phyloP scores from a whole-genome alignment of 352 stramenopile genomes.

The Peronospora belbahrii region DNA sequence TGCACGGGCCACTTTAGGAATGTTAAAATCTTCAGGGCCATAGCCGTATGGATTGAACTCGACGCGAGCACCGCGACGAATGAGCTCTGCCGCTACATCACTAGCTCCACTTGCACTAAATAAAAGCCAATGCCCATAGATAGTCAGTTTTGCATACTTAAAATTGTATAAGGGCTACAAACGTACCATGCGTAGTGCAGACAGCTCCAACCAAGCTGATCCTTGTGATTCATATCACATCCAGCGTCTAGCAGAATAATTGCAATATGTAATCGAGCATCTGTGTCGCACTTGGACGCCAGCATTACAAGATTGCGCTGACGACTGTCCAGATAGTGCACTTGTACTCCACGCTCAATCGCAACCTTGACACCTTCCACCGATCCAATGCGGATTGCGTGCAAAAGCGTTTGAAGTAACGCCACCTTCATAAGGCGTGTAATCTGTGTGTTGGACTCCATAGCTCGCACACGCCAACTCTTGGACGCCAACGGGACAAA shows the following conservation, averaged over 20 bases:
- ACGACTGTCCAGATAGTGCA: conserved; percentile 69
- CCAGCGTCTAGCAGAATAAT: conserved; percentile 81
- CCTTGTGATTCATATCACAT: conserved; percentile 80
- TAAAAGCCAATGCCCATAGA: neutral
- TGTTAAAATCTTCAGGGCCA: conserved; percentile 77
- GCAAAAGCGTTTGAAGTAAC: conserved; percentile 78
- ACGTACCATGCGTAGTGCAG: conserved; percentile 81
- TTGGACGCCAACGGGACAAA: conserved; percentile 45
- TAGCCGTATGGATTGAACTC: conserved; percentile 84
- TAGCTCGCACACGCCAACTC: conserved; percentile 41
- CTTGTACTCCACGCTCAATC: conserved; percentile 72
- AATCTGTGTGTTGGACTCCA: conserved; percentile 58
- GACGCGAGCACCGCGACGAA: conserved; percentile 58
- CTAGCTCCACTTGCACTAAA: conserved; percentile 58
- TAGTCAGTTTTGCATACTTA: conserved; percentile 1
- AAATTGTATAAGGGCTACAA: neutral
- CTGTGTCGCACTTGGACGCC: conserved; percentile 73
- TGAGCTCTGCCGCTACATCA: conserved; percentile 66
- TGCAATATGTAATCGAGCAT: conserved; percentile 67
- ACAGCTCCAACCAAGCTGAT: conserved; percentile 80
- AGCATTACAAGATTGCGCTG: conserved; percentile 83
- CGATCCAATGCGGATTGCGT: conserved; percentile 68
- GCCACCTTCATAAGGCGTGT: conserved; percentile 72
- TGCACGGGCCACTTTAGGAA: conserved; percentile 67
- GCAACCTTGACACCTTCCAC: conserved; percentile 78